Conservation (phyloP, 768 basidiomycete species). For the Polyporus arcularius region DNA sequence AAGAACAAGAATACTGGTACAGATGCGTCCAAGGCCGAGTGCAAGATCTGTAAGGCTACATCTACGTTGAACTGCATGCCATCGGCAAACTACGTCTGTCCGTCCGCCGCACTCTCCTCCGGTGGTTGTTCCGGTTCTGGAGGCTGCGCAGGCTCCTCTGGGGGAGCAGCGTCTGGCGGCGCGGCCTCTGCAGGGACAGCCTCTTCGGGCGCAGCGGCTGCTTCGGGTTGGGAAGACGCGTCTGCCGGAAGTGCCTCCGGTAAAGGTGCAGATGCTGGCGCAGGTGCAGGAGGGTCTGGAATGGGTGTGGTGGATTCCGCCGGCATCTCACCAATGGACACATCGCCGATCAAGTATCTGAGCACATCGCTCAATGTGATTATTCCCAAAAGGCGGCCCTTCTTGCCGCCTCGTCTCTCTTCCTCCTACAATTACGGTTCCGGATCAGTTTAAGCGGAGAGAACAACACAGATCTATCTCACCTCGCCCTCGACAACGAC, state of each 20-base stretch:
- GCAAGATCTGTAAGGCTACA: constrained; percentile 21
- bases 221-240: not conserved
- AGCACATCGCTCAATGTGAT: constrained; percentile 90
- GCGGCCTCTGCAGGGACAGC: not conserved
- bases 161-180: not conserved
- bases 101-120: constrained; percentile 1
- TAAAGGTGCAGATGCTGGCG: not conserved
- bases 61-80: constrained; percentile 11
- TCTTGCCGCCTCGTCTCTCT: constrained; percentile 76
- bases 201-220: not conserved
- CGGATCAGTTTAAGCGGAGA: not conserved
- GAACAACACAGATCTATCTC: constrained; percentile 21
- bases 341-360: constrained; percentile 71
- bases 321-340: constrained; percentile 42
- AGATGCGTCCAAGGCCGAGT: constrained; percentile 19
- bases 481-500: constrained; percentile 95
- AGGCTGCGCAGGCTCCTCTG: not conserved
- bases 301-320: not conserved
- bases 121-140: not conserved
- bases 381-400: constrained; percentile 81
- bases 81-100: not conserved
- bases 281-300: not conserved
- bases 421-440: constrained; percentile 57
- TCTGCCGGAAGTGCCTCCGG: not conserved
- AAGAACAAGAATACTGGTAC: constrained; percentile 15